Conservation (phyloP, 192 early-diverging fungal species). For the Coemansia sp. region DNA sequence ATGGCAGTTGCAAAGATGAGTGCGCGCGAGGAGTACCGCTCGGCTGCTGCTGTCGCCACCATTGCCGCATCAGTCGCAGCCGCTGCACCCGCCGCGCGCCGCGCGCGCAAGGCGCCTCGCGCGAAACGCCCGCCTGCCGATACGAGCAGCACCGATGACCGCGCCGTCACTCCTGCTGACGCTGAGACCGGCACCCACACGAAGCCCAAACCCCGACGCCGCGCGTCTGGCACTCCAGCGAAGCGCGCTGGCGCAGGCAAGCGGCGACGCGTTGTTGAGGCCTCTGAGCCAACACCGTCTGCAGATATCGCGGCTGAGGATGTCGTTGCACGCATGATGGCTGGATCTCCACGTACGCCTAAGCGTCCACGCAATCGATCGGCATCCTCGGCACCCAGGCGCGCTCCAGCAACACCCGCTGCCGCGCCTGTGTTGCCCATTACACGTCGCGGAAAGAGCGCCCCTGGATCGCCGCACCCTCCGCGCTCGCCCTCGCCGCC, state of each 20-base stretch:
- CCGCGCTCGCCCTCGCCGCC: conserved; percentile 1
- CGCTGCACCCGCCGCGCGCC: conserved; percentile 7
- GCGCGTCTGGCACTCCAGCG: background rate
- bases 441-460: conserved; percentile 35
- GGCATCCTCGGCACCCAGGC: conserved; percentile 22
- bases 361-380: conserved; percentile 29
- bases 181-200: background rate
- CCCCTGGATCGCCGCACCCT: conserved; percentile 38
- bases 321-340: conserved; percentile 33
- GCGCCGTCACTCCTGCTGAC: background rate
- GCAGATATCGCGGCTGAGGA: conserved; percentile 17
- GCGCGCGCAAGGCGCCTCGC: conserved; percentile 3
- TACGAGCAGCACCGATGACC: background rate
- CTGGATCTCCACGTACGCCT: conserved; percentile 16
- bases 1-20: conserved; percentile 54
- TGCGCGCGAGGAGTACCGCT: conserved; percentile 44
- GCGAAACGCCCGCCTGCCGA: conserved; percentile 3
- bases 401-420: background rate
- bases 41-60: conserved; percentile 30
- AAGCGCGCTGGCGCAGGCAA: conserved; percentile 2
- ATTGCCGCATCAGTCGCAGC: conserved; percentile 43
- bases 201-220: background rate
- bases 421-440: background rate
- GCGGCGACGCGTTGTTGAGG: conserved; percentile 12
- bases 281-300: conserved; percentile 18